Base-by-base conservation (phyloP, 2,329 filamentous ascomycete species). In the Zelopaecilomyces penicillatus region DNA sequence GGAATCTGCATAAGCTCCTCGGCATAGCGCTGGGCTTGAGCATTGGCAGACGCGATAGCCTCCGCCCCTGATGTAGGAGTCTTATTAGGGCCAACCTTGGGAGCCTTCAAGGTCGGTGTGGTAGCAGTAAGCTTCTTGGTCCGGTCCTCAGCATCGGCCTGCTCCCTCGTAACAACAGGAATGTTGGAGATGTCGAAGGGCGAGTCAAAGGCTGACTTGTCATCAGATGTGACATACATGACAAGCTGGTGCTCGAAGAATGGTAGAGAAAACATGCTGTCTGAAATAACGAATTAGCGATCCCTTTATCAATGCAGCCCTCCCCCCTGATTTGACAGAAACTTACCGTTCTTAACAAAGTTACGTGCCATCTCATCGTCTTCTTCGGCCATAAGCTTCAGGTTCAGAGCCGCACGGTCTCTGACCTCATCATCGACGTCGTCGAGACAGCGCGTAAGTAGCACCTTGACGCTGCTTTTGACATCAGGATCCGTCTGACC, bases 371-470 rank as follows among this genome's bases (percentile, higher is more conserved):
- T 75, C 49, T 94, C 86, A 56, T 95, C 87, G 55, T 95, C 88
- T 60, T 95, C 86, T 60, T 95, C 87, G 49, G 82, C 78, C 87
- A 98, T 97, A 50, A 98, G 72, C 59, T 89, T 79, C 47, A 98
- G 73, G 64, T 95, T 97, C 39, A 98, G 72, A 4, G 91, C 90
- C 50, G 93, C 93, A 62, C 93, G 88, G 62, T 98, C 93, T 56
- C 93, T 82, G 46, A 98, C 93, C 69, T 98, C 93, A 59, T 98
- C 93, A 66, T 98, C 93, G 4, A 90, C 90, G 62, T 98, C 93
- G 64, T 98, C 93, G 56, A 98, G 70, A 65, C 93, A 98, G 62
- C 93, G 80, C 28, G 86, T 94, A 32, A 98, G 82, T 39, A 98
- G 77, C 41, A 98, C 93, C 52, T 85, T 80, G 42, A 98, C 91